Evolutionary conservation across 2,329 filamentous ascomycete genomes (phyloP), one percentile per base, ranked within the genome.

Genomic region (Thielaviopsis euricoi): DNA sequence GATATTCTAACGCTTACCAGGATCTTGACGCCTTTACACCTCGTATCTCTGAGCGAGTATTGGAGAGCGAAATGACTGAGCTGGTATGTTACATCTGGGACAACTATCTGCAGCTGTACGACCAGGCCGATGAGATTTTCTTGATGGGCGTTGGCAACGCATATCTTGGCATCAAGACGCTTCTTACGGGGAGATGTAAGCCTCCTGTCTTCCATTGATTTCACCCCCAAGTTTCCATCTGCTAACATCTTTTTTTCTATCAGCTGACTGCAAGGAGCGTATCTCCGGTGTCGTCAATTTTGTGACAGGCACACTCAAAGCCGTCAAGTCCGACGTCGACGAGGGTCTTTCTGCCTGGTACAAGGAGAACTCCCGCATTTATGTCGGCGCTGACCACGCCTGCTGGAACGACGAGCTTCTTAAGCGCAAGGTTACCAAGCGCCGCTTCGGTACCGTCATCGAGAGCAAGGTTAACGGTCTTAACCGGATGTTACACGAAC

Each of bases 1-100:
- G 6, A 40, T 26, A 25, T 52, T 15, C 52, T 58, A 58, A 58
- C 52, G 15, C 9, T 23, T 4, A 33, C 52, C 53, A 76, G 70
- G 77, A 80, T 60, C 69, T 69, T 13, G 76, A 80, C 40, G 65
- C 75, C 1, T 76, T 71, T 61, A 75, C 71, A 1, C 71, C 74
- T 0, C 66, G 69, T 1, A 68, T 71, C 26, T 70, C 71, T 29
- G 78, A 78, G 63, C 71, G 68, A 55, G 70, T 69, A 1, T 66
- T 81, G 7, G 76, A 85, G 61, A 73, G 75, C 57, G 79, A 80
- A 68, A 83, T 80, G 0, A 82, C 86, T 61, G 83, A 91, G 61
- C 73, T 96, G 12, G 81, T 91, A 4, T 82, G 79, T 61, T 97
- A 95, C 66, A 74, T 98, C 15, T 98, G 93, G 93, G 90, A 96